Base-by-base conservation (phyloP, 2,329 filamentous ascomycete genomes). In the Cadophora luteo-olivacea region DNA sequence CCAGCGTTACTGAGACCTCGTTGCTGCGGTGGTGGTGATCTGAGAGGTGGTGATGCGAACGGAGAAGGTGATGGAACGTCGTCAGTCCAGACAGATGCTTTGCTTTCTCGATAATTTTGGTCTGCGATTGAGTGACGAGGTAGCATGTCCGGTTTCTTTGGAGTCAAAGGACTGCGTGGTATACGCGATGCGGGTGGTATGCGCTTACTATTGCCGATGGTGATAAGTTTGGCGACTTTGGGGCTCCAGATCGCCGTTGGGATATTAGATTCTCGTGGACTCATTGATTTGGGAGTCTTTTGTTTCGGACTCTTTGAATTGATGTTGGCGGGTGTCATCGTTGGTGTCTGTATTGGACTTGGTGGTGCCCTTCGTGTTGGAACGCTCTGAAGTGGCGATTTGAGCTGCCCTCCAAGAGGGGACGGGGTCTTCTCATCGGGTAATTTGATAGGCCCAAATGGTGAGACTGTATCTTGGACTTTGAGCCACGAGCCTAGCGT, bases 41-140 rank as follows among this genome's bases (percentile, higher is more conserved):
- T 32, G 45, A 61, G 36, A 4, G 66, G 70, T 11, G 68, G 69
- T 8, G 69, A 65, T 36, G 62, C 45, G 6, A 69, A 51, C 6
- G 66, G 62, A 33, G 72, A 66, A 12, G 72, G 69, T 4, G 68
- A 61, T 6, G 68, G 70, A 1, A 71, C 49, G 19, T 76, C 76
- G 52, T 77, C 75, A 3, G 73, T 77, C 76, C 76, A 77, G 25
- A 72, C 65, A 33, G 69, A 73, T n/a, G 69, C 70, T 69, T 74
- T 73, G 63, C 69, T 75, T 41, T 75, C 72, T 25, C 73, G 41
- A 29, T 72, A 71, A 12, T 32, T 25, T 12, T 55, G 52, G 11
- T 41, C 29, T 55, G 38, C 19, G 8, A 38, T 29, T 16, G 38
- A 49, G 8, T 48, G 16, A 36, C 66, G 29, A 6, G 61, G 48